Base-by-base conservation (phyloP, 345 rosid genomes). In the Eutrema japonicum region DNA sequence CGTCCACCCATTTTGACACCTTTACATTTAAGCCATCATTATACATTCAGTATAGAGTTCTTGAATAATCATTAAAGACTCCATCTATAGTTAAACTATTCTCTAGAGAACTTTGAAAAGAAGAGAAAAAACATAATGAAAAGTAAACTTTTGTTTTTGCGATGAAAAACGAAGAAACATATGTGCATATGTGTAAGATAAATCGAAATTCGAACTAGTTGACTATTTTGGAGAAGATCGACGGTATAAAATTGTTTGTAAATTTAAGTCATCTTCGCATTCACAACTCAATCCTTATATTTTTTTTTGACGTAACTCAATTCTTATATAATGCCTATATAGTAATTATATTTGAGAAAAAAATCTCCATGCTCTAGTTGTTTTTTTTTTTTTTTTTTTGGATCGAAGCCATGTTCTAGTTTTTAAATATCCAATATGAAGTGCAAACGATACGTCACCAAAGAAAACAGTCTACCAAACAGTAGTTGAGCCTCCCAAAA, bases 401-500 rank as follows among this genome's bases (percentile, higher is more conserved):
- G 26, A 22, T 22, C 26, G 26, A 22, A 22, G 26, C 26, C 26
- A 22, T 22, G 35, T 32, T 32, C 35, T 18, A 5, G 6, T 41
- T 18, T 72, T 3, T 3, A 3, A 26, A 38, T 27, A 56, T 36
- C 37, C 6, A 1, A 59, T 42, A 47, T 29, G 30, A 49, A 56
- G 57, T 61, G 41, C 60, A 26, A 35, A 68, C 37, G 60, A 27
- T 59, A 67, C 68, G 73, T 59, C 68, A 67, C 18, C 72, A 18
- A 75, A 69, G 47, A 7, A 36, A 63, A 64, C 68, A 65, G 43
- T 64, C 72, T 71, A 71, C 76, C 80, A 50, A 71, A 71, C 76
- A 64, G 80, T 50, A 51, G 80, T 77, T 77, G 76, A 65, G 72
- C 12, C 12, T 38, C 64, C 2, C 43, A 46, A 61, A 43, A 36